Evolutionary conservation across 768 basidiomycete species (phyloP).

Genomic region (Gelatoporia subvermispora): DNA sequence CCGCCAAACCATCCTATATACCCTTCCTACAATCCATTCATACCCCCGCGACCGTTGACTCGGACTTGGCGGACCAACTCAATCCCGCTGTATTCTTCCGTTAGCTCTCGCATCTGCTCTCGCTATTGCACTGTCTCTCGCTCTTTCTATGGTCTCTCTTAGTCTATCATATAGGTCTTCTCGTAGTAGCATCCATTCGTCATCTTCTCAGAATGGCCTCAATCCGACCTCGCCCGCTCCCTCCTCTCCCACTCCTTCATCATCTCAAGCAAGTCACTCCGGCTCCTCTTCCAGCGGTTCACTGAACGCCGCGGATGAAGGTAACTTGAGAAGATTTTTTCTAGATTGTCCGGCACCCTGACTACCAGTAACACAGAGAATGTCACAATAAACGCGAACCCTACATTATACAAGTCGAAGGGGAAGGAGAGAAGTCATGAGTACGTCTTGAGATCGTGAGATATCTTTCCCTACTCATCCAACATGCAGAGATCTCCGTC

Average conservation of each 20-base stretch:
- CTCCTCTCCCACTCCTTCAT: conserved; percentile 19
- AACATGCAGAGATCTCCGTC: conserved; percentile 57
- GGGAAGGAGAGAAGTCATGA: conserved; percentile 61
- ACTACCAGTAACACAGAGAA: conserved; percentile 48
- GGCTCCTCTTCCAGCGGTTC: conserved; percentile 55
- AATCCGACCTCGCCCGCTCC: conserved; percentile 18
- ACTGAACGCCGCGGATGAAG: conserved; percentile 58
- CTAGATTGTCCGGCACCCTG: conserved; percentile 8
- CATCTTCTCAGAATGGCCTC: conserved; percentile 22
- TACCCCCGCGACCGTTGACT: too few species aligned
- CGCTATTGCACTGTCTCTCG: conserved; percentile 14
- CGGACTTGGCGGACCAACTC: too few species aligned
- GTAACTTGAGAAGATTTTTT: conserved; percentile 31
- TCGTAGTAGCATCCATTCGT: conserved; percentile 13
- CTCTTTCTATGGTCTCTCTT: conserved; percentile 22
- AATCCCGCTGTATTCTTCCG: too few species aligned
- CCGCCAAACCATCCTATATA: neutral
- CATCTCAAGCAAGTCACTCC: conserved; percentile 24
- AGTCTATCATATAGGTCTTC: conserved; percentile 17
- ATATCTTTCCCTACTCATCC: conserved; percentile 13
- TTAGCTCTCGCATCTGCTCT: conserved; percentile 10
- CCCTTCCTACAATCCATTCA: neutral
- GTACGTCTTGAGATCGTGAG: conserved; percentile 33
- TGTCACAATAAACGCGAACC: conserved; percentile 60
- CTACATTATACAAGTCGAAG: conserved; percentile 37